Evolutionary conservation across 1,284 basidiomycete genomes (phyloP).

Genomic region (Moniliella sp.): DNA sequence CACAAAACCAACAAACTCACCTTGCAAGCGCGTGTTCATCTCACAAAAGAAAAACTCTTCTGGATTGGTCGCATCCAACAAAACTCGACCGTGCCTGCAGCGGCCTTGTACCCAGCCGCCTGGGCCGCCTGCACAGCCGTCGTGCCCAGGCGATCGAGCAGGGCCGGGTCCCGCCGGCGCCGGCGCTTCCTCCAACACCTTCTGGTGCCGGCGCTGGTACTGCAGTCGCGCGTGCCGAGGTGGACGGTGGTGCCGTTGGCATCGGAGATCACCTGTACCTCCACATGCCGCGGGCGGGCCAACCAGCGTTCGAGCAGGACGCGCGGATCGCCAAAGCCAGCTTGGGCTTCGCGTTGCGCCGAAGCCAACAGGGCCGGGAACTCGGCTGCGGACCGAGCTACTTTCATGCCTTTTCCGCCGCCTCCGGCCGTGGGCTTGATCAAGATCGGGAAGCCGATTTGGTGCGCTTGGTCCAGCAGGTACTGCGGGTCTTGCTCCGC

Average conservation of each 20-base stretch:
- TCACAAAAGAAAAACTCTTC: slow-evolving; percentile 24
- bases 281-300: slow-evolving; percentile 38
- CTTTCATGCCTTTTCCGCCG: slow-evolving; percentile 36
- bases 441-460: slow-evolving; percentile 35
- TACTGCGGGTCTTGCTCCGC: slow-evolving; percentile 48
- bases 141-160: slow-evolving; percentile 52
- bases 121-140: slow-evolving; percentile 76
- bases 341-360: neutral
- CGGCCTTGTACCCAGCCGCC: slow-evolving; percentile 69
- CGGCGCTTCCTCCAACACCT: slow-evolving; percentile 84
- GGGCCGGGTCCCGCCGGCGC: slow-evolving; percentile 61
- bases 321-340: slow-evolving; percentile 39
- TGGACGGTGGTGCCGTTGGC: slow-evolving; percentile 51
- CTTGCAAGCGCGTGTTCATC: slow-evolving; percentile 64
- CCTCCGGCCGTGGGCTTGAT: slow-evolving; percentile 36
- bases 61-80: slow-evolving; percentile 4
- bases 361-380: neutral
- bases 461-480: slow-evolving; percentile 45
- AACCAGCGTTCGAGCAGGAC: slow-evolving; percentile 29
- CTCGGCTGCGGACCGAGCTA: slow-evolving; percentile 3
- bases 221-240: slow-evolving; percentile 80
- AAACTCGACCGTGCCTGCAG: slow-evolving; percentile 33
- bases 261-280: slow-evolving; percentile 46
- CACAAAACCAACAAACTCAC: slow-evolving; percentile 44
- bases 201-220: slow-evolving; percentile 76